These are phyloP conservation scores for Colletotrichum orchidophilum DNA, from an alignment of 2,329 filamentous ascomycete species.

Conservation along the genomic window DNA sequence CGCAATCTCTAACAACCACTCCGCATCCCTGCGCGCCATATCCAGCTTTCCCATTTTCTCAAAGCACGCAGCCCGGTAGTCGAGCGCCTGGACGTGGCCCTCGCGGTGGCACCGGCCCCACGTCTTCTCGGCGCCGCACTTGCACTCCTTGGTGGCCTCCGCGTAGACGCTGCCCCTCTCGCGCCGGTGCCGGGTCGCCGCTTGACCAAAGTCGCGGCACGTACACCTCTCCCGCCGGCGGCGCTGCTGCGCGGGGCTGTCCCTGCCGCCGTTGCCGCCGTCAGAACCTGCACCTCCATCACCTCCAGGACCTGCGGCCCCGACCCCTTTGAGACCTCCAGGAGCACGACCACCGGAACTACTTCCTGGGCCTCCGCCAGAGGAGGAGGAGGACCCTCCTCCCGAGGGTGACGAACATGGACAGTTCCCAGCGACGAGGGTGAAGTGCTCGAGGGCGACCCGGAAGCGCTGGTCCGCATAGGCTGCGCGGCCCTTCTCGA, in stretches of 20 bases:
- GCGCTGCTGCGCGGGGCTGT: constrained; percentile 34
- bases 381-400: not conserved
- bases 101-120: constrained; percentile 51
- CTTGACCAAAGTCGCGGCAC: constrained; percentile 48
- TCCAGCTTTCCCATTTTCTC: constrained; percentile 49
- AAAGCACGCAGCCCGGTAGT: constrained; percentile 51
- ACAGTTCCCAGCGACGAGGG: constrained; percentile 35
- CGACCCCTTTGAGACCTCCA: not conserved
- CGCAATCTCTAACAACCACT: constrained; percentile 54
- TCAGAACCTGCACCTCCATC: not conserved
- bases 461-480: constrained; percentile 47
- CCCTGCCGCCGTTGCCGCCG: not conserved
- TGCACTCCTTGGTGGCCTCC: constrained; percentile 52
- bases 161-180: constrained; percentile 50
- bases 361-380: not conserved
- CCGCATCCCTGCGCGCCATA: constrained; percentile 50
- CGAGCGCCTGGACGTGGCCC: constrained; percentile 51
- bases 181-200: constrained; percentile 41
- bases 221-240: constrained; percentile 47
- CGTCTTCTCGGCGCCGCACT: constrained; percentile 45
- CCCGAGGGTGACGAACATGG: constrained; percentile 15
- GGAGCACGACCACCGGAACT: not conserved
- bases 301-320: constrained; percentile 38
- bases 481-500: constrained; percentile 44
- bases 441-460: constrained; percentile 48